Conservation (phyloP, 129 eudicot genomes). For the Logfia minima region DNA sequence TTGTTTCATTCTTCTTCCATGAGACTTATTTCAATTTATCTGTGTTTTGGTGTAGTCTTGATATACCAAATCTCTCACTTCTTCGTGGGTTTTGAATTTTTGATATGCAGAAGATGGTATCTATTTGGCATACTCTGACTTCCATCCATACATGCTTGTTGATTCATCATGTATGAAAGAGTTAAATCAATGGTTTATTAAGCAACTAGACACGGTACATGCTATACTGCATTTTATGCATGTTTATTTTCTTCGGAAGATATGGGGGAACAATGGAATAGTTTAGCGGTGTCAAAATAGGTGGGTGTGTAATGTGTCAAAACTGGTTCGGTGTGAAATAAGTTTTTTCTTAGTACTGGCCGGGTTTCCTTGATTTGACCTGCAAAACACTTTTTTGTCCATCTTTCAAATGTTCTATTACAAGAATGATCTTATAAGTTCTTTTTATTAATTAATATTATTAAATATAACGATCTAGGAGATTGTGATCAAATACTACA, state of each 20-base stretch:
- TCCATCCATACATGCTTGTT: conserved; percentile 75
- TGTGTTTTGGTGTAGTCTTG: not conserved
- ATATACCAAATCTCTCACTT: not conserved
- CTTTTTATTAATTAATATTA: too few relatives aligned
- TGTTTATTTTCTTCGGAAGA: not conserved
- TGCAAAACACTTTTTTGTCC: not conserved
- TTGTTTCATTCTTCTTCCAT: not conserved
- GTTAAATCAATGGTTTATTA: conserved; percentile 87
- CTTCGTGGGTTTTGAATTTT: conserved; percentile 14
- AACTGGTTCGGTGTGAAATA: not conserved
- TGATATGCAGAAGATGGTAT: conserved; percentile 78
- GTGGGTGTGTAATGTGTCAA: not conserved
- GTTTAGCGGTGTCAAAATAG: not conserved
- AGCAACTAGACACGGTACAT: conserved; percentile 90
- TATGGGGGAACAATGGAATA: not conserved
- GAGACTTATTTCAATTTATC: not conserved
- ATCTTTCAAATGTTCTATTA: not conserved
- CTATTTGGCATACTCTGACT: conserved; percentile 91
- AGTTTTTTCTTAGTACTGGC: not conserved
- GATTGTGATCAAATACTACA: not conserved
- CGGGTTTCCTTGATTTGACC: not conserved
- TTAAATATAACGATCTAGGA: not conserved
- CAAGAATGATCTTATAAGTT: not conserved
- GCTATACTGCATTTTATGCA: conserved; percentile 10
- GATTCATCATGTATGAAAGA: conserved; percentile 91